Base-by-base conservation (phyloP, 192 early-diverging fungal genomes). In the Endogone sp. region DNA sequence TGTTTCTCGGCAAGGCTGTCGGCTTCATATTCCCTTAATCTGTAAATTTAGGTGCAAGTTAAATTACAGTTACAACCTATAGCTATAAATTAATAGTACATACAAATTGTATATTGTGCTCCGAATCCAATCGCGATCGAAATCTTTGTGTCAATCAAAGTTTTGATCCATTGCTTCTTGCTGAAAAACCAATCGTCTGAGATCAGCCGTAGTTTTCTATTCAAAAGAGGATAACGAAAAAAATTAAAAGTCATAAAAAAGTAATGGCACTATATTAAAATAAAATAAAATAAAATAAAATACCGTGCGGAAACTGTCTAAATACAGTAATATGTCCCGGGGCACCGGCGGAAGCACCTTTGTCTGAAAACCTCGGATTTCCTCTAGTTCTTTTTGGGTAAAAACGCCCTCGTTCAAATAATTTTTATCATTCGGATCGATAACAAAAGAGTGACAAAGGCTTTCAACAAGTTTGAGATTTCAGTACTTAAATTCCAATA, bases 261-360 rank as follows among this genome's bases (percentile, higher is more conserved):
- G 29, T 65, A 57, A 66, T 57, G 56, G 24, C 21, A 66, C 49
- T 3, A 66, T 9, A 54, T 21, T 11, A 22, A n/a, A n/a, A 54
- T n/a, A 25, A 66, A 44, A 64, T 64, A 64, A 64, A 29, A 64
- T 44, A 65, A 24, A 69, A 62, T 21, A 60, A 67, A 29, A 30
- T 67, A 60, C 64, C 57, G 23, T 66, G 49, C 64, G 57, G 57
- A 64, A 71, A 64, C 69, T 71, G 64, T 63, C 23, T 64, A 71
- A 63, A 71, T 71, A 71, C 64, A 59, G 56, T 63, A 71, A 64
- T 57, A 71, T 58, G 64, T 71, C 62, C 64, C 64, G 69, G 55
- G 62, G 62, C 23, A 71, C 37, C 4, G 37, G 37, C 13, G 37
- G 27, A 71, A 64, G 62, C 64, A 23, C 32, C 56, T 71, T 71